These are phyloP conservation scores for Penicilliopsis zonata DNA, from an alignment of 495 filamentous ascomycete species.

Conservation along the genomic window DNA sequence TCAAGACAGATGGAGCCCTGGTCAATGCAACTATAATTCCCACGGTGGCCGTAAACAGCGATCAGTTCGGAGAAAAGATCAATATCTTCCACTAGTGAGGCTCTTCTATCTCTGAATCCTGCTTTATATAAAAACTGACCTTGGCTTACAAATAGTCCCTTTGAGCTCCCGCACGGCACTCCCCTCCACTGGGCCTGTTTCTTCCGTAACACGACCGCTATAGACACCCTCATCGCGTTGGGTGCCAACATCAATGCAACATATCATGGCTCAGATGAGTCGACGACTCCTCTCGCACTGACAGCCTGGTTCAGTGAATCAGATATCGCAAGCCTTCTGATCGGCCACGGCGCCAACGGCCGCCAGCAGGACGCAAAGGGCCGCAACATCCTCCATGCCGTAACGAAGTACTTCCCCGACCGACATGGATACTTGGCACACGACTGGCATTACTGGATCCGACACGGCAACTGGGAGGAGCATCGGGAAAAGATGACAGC, in stretches of 20 bases:
- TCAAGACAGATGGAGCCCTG: conserved; percentile 5
- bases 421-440: conserved; percentile 6
- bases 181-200: conserved; percentile 19
- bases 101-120: background rate
- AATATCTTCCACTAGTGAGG: conserved; percentile 12
- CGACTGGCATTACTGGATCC: conserved; percentile 9
- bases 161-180: conserved; percentile 16
- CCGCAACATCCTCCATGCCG: conserved; percentile 9
- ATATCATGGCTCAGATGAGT: conserved; percentile 5
- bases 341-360: conserved; percentile 8
- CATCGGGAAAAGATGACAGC: conserved; percentile 4
- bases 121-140: too few species aligned
- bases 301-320: conserved; percentile 9
- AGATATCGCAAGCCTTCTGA: conserved; percentile 5
- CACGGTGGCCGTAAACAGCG: conserved; percentile 7
- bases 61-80: conserved; percentile 8
- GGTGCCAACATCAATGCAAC: conserved; percentile 8
- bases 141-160: conserved; percentile 10
- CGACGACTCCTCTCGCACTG: conserved; percentile 8
- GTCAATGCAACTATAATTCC: conserved; percentile 8
- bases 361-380: conserved; percentile 5
- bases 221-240: conserved; percentile 8
- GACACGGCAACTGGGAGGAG: conserved; percentile 8
- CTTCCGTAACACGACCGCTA: conserved; percentile 7
- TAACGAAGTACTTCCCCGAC: conserved; percentile 7